These are phyloP conservation scores for Nicotiana obtusifolia DNA, from an alignment of 257 asterid genomes.

Conservation along the genomic window DNA sequence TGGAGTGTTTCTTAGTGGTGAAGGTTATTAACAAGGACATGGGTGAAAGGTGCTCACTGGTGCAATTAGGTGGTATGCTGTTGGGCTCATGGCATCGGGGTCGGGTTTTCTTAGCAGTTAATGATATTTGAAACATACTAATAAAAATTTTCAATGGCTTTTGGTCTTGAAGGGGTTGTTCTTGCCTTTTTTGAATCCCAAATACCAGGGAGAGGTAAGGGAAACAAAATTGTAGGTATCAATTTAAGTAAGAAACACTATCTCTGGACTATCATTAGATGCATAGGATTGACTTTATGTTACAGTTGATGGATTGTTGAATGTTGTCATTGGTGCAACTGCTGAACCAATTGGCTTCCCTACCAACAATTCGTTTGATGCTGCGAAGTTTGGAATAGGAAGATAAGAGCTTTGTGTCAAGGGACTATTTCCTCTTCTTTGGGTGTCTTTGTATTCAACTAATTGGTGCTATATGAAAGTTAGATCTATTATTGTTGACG, in stretches of 20 bases:
- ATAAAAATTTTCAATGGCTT: not conserved
- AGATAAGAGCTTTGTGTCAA: not conserved
- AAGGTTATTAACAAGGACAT: not conserved
- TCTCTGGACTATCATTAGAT: not conserved
- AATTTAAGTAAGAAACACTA: not conserved
- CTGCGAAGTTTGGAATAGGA: not conserved
- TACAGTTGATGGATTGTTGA: not conserved
- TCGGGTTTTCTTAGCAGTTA: not conserved
- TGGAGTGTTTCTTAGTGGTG: not conserved
- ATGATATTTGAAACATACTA: not conserved
- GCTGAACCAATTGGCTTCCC: not conserved
- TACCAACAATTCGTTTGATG: not conserved
- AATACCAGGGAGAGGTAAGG: not conserved
- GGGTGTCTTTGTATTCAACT: not conserved
- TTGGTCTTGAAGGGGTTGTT: not conserved
- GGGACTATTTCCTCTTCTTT: not conserved
- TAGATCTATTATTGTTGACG: not conserved
- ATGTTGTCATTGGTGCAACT: not conserved
- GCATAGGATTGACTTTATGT: not conserved
- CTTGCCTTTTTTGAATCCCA: not conserved
- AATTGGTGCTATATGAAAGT: not conserved
- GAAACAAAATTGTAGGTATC: not conserved
- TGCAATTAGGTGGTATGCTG: not conserved
- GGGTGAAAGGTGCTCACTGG: not conserved
- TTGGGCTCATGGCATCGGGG: not conserved